Percentiles rank a stretch among this genome's conserved stretches.
Conservation (phyloP, 2,329 filamentous ascomycete species). For the Alternaria alternata region DNA sequence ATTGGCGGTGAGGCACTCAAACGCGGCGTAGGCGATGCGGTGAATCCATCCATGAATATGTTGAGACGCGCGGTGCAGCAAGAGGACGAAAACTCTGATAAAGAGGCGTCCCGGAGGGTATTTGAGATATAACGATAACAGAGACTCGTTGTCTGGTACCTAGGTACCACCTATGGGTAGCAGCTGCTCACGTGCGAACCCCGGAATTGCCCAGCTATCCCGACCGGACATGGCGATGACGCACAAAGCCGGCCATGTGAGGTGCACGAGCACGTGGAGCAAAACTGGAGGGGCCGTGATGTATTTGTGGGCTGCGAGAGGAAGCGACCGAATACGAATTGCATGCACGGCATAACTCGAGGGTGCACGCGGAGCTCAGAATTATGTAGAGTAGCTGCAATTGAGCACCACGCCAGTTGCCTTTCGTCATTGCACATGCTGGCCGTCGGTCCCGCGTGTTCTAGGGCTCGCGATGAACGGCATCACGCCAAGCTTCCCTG, state of each 20-base stretch:
- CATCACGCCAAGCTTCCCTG: conserved; percentile 20
- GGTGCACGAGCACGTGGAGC: conserved; percentile 22
- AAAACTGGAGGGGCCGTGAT: conserved; percentile 29
- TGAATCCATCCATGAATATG: conserved; percentile 13
- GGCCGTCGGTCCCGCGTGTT: conserved; percentile 10
- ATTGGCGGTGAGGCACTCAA: conserved; percentile 28
- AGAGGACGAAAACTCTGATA: conserved; percentile 11
- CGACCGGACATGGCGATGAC: conserved; percentile 4
- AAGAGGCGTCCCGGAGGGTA: background rate
- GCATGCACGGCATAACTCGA: conserved; percentile 17
- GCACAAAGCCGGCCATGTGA: conserved; percentile 16
- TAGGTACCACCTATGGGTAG: background rate
- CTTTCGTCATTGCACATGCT: conserved; percentile 32
- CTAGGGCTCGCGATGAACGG: conserved; percentile 11
- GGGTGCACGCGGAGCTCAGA: conserved; percentile 17
- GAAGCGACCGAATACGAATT: conserved; percentile 14
- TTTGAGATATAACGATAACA: background rate
- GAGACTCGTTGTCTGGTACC: background rate
- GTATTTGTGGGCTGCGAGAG: conserved; percentile 3
- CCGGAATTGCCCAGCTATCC: background rate
- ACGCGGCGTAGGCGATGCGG: conserved; percentile 17
- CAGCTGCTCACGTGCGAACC: conserved; percentile 2
- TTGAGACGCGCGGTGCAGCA: conserved; percentile 24
- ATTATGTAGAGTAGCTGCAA: conserved; percentile 8
- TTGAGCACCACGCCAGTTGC: conserved; percentile 20